Conservation (phyloP, 2,329 filamentous ascomycete species). For the Rhynchosporium agropyri region DNA sequence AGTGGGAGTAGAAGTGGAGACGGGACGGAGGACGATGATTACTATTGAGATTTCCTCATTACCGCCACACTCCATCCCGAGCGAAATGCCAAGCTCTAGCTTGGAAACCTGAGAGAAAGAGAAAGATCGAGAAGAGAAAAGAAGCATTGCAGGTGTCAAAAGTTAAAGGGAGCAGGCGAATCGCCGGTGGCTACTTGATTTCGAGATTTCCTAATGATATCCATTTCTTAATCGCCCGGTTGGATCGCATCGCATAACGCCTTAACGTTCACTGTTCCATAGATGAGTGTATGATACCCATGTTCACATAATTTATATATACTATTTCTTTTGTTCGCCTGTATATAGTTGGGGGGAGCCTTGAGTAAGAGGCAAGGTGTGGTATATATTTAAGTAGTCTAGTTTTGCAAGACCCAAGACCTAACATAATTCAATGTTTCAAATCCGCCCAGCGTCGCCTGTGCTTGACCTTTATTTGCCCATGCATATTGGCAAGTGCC, state of each 20-base stretch:
- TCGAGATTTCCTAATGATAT: not conserved
- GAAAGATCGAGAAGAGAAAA: not conserved
- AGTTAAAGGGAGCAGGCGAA: not conserved
- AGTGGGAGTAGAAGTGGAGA: constrained; percentile 29
- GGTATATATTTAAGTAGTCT: not conserved
- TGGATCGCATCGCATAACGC: constrained; percentile 12
- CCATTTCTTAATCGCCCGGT: too few relatives aligned
- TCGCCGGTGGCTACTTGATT: constrained; percentile 7
- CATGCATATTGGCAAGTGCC: not conserved
- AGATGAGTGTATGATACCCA: constrained; percentile 33
- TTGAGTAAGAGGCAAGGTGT: not conserved
- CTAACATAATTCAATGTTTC: too few relatives aligned
- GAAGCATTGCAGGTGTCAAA: constrained; percentile 14
- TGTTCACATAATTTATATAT: constrained; percentile 20
- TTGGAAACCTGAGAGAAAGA: too few relatives aligned
- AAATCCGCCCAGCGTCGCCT: too few relatives aligned
- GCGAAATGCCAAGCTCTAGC: too few relatives aligned
- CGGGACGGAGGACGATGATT: constrained; percentile 27
- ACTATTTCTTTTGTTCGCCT: constrained; percentile 17
- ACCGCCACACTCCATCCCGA: not conserved
- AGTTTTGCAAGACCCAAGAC: too few relatives aligned
- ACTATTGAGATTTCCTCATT: constrained; percentile 6
- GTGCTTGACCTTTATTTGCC: too few relatives aligned
- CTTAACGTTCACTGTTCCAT: constrained; percentile 19
- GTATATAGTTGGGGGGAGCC: constrained; percentile 10